Evolutionary conservation across 345 rosid species (phyloP).

Genomic region (Physaria fendleri): DNA sequence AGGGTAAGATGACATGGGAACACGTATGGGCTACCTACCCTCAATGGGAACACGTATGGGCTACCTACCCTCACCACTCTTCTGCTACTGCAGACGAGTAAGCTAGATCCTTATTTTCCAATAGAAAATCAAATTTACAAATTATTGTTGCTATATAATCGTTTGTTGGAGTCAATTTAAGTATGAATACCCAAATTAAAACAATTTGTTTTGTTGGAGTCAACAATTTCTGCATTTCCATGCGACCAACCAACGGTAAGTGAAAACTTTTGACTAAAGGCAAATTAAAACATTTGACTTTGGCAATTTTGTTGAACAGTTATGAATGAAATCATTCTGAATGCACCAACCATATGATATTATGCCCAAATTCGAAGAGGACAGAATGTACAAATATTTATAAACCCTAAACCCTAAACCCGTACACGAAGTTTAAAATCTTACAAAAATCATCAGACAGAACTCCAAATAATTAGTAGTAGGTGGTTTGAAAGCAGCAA

Average conservation of each 20-base stretch:
- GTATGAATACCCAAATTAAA: too few species aligned
- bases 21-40: too few species aligned
- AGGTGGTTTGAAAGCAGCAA: too few species aligned
- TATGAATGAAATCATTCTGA: not conserved
- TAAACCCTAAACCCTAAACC: too few species aligned
- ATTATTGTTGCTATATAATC: not conserved
- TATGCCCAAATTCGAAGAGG: not conserved
- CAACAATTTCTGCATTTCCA: slow-evolving; percentile 6
- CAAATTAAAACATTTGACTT: not conserved
- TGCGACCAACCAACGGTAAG: not conserved
- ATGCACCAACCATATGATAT: not conserved
- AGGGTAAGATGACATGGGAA: slow-evolving; percentile 72
- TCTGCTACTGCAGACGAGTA: slow-evolving; percentile 53
- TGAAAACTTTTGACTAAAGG: not conserved
- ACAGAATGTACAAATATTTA: not conserved
- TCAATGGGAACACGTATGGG: too few species aligned
- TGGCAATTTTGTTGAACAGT: not conserved
- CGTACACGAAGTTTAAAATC: not conserved
- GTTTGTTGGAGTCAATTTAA: too few species aligned
- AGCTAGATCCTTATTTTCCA: not conserved
- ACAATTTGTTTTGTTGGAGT: too few species aligned
- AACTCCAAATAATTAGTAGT: too few species aligned
- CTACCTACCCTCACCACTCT: slow-evolving; percentile 57
- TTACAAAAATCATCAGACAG: not conserved
- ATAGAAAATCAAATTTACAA: not conserved